A percentile compares a stretch with the other conserved stretches of the same genome.
These are phyloP conservation scores for Ceratobasidium sp. DNA, from an alignment of 1,284 basidiomycete genomes.

Conservation along the genomic window DNA sequence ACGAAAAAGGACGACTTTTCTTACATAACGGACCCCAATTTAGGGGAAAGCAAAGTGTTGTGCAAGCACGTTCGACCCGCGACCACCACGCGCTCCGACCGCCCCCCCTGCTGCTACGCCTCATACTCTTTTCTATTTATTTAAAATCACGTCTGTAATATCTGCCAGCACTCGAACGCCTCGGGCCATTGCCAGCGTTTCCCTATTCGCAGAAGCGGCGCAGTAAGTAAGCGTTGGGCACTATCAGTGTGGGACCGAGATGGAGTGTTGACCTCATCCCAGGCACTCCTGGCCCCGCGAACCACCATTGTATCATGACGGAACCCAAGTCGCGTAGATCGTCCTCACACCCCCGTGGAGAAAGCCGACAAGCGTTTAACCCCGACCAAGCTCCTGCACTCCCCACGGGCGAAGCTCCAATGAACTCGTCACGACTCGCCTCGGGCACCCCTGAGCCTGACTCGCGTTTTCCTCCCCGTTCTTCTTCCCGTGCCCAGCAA, in stretches of 20 bases:
- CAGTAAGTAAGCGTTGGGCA: conserved; percentile 15
- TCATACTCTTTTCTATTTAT: background rate
- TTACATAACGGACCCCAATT: conserved; percentile 33
- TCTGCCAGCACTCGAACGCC: background rate
- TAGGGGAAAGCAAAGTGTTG: conserved; percentile 1
- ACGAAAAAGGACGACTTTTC: conserved; percentile 14
- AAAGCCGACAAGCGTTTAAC: conserved; percentile 9
- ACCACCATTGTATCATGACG: conserved; percentile 16
- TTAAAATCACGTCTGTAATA: background rate
- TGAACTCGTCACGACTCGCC: background rate
- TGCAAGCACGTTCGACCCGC: conserved; percentile 38
- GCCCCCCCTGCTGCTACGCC: conserved; percentile 5
- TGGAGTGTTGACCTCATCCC: conserved; percentile 11
- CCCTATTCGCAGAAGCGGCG: background rate
- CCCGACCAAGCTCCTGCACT: conserved; percentile 16
- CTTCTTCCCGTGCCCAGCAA: conserved; percentile 18
- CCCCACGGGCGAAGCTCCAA: conserved; percentile 9
- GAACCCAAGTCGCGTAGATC: conserved; percentile 36
- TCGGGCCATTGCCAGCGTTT: background rate
- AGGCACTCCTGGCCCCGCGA: background rate
- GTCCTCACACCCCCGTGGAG: conserved; percentile 14
- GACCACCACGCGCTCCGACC: conserved; percentile 4
- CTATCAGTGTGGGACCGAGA: conserved; percentile 21
- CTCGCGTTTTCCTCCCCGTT: conserved; percentile 18
- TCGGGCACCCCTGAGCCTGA: conserved; percentile 26